Percentiles rank a stretch among this genome's conserved stretches.
Conservation (phyloP, 116 monocot genomes). For the Dioscorea cayenensis region DNA sequence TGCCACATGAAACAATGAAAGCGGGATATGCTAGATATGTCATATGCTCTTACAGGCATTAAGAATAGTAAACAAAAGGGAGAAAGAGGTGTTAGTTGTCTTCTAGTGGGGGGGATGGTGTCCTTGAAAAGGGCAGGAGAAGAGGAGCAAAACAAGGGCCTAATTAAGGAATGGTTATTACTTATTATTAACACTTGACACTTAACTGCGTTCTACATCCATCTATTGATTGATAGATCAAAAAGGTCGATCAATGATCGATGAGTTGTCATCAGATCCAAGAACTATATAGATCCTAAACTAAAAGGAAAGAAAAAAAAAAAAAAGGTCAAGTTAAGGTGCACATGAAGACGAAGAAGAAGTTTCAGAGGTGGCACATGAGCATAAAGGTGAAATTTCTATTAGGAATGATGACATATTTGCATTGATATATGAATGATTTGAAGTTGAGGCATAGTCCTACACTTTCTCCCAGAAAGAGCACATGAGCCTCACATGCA, state of each 20-base stretch:
- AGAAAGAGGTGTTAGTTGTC: conserved; percentile 3
- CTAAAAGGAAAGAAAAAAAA: background rate
- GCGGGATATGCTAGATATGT: conserved; percentile 52
- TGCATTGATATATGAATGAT: background rate
- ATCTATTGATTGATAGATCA: no score
- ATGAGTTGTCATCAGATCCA: conserved; percentile 25
- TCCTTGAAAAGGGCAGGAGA: conserved; percentile 59
- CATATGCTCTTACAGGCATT: conserved; percentile 5
- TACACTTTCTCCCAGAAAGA: conserved; percentile 16
- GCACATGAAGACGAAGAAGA: conserved; percentile 13
- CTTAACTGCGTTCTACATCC: background rate
- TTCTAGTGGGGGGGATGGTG: conserved; percentile 27
- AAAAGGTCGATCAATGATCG: no score
- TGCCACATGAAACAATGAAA: conserved; percentile 19
- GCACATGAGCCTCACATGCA: conserved; percentile 22
- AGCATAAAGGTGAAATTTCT: background rate
- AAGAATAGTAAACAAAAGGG: conserved; percentile 11
- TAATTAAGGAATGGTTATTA: background rate
- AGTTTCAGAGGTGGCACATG: conserved; percentile 12
- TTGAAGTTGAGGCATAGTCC: background rate
- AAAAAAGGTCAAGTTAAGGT: conserved; percentile 12
- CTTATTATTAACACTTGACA: conserved; percentile 4
- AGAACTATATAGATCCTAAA: conserved; percentile 21
- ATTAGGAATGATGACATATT: background rate
- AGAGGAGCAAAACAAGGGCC: conserved; percentile 55